Evolutionary conservation across 2,329 filamentous ascomycete species (phyloP), one percentile per base, ranked within the genome.

Genomic region (Ophiostoma perfectum): DNA sequence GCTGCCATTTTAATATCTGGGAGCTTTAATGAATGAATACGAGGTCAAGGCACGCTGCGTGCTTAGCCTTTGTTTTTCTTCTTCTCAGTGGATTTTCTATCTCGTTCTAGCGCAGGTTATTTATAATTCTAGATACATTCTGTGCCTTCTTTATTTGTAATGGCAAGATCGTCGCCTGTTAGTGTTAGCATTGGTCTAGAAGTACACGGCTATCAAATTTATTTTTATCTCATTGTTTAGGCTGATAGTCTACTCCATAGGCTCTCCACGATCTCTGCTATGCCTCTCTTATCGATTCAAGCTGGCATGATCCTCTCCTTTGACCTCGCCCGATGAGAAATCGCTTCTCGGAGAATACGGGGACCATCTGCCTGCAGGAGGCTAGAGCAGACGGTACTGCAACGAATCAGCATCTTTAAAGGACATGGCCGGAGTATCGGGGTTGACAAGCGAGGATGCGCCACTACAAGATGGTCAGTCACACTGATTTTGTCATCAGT

Each of bases 111-210:
- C 49, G 18, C n/a, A 55, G 49, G 49, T 36, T 55, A 55, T 55
- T 55, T 55, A 55, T 55, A 55, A 55, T 55, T 55, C n/a, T 11
- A 36, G 49, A 9, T 55, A 55, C 49, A 55, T 55, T 55, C 5
- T 55, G 27, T 27, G 6, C 49, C 49, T 55, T 27, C 6, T 16
- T 7, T 49, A n/a, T 6, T 4, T 55, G 6, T 9, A 55, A 11
- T 5, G 12, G 11, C 3, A 11, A 27, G 7, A 52, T 52, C 8
- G 3, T 4, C 9, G 49, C n/a, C 49, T 27, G 18, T 55, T 55
- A 55, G 7, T 55, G n/a, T 52, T 27, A 55, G 7, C 12, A 9
- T 27, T 55, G 18, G 27, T 11, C 18, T 36, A 7, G n/a, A 27
- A 18, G n/a, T 9, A 55, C 18, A 55, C 3, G 4, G 8, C 11